Percentiles rank a stretch among this genome's conserved stretches.
Conservation (phyloP, 495 filamentous ascomycete species). For the Pyrenula massariospora region DNA sequence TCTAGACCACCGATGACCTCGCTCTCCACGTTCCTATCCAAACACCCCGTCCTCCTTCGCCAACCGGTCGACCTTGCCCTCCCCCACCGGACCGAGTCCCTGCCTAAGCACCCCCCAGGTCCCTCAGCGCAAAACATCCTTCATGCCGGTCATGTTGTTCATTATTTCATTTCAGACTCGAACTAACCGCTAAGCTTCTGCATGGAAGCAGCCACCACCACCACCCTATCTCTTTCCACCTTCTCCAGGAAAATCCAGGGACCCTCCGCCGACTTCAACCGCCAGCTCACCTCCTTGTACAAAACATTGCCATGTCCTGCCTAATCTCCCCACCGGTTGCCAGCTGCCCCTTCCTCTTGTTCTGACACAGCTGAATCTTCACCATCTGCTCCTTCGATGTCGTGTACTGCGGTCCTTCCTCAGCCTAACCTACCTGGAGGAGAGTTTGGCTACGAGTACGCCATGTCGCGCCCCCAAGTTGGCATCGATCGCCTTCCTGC, state of each 20-base stretch:
- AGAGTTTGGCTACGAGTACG: slow-evolving; percentile 2
- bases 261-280: background rate
- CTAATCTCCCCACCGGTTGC: background rate
- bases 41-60: background rate
- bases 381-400: background rate
- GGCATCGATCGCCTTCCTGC: slow-evolving; percentile 73
- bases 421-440: background rate
- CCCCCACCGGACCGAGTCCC: background rate
- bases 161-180: background rate
- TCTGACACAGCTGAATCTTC: slow-evolving; percentile 1
- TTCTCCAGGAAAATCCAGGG: background rate
- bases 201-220: background rate
- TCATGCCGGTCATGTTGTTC: background rate
- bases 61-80: background rate
- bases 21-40: background rate
- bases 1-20: too few species aligned
- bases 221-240: background rate
- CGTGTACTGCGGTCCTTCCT: slow-evolving; percentile 1
- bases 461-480: slow-evolving; percentile 67
- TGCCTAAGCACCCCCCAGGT: background rate
- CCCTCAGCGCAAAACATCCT: background rate
- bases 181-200: background rate
- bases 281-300: slow-evolving; percentile 1
- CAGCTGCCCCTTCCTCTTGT: background rate
- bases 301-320: slow-evolving; percentile 4